Conservation (phyloP, 2,329 filamentous ascomycete species). For the Aspergillus floridensis region DNA sequence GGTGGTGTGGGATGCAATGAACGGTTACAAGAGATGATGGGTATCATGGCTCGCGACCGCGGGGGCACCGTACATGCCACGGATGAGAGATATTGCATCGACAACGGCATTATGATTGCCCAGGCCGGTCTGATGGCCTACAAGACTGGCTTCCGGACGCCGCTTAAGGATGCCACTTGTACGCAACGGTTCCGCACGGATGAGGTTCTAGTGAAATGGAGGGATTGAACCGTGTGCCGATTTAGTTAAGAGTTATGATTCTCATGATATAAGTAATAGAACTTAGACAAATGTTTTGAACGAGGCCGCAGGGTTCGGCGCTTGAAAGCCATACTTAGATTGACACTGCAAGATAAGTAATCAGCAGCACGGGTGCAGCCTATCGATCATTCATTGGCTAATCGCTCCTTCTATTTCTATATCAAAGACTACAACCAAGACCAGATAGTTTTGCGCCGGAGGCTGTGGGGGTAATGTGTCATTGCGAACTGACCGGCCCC, state of each 20-base stretch:
- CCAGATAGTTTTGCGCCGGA: not conserved
- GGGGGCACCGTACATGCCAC: slow-evolving; percentile 91
- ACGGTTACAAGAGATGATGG: slow-evolving; percentile 97
- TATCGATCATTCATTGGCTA: not conserved
- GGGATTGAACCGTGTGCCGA: slow-evolving; percentile 49
- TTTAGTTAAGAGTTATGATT: slow-evolving; percentile 2
- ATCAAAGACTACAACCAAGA: not conserved
- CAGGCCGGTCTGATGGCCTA: slow-evolving; percentile 88
- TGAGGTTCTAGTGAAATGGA: slow-evolving; percentile 77
- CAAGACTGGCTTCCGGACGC: slow-evolving; percentile 73
- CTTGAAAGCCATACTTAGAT: not conserved
- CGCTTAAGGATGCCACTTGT: slow-evolving; percentile 76
- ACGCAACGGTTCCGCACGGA: slow-evolving; percentile 82
- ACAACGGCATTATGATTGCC: slow-evolving; percentile 99
- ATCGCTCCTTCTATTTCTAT: not conserved
- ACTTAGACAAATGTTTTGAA: not conserved
- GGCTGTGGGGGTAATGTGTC: not conserved
- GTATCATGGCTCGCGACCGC: slow-evolving; percentile 82
- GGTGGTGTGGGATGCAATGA: slow-evolving; percentile 96
- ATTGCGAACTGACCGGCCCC: not conserved
- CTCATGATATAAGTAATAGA: slow-evolving; percentile 2
- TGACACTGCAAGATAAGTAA: not conserved
- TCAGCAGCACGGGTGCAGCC: not conserved
- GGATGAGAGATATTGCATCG: slow-evolving; percentile 96
- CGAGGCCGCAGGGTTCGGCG: not conserved